phyloP scores from a whole-genome alignment of 2,329 filamentous ascomycete species.

The Penicillium sp. region DNA sequence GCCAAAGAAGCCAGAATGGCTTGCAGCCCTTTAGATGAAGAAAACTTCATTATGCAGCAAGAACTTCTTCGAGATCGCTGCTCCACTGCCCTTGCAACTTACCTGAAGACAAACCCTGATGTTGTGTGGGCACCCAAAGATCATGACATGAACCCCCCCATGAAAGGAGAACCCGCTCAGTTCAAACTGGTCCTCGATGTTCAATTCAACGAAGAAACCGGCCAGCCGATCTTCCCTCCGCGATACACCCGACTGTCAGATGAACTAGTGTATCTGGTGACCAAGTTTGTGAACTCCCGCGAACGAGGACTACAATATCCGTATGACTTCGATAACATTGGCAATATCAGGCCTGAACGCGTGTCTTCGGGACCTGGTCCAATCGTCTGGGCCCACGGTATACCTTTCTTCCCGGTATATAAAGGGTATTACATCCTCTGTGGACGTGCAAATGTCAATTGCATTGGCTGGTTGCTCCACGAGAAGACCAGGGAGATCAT shows the following conservation, averaged over 20 bases:
- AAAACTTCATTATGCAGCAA: not conserved
- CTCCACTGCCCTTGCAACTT: not conserved
- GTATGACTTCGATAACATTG: slow-evolving; percentile 15
- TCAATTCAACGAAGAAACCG: not conserved
- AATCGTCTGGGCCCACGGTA: slow-evolving; percentile 18
- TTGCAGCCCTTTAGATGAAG: not conserved
- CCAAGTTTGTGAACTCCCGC: slow-evolving; percentile 6
- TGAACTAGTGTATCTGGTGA: slow-evolving; percentile 18
- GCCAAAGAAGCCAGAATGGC: not conserved
- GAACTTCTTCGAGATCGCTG: not conserved
- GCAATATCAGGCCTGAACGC: slow-evolving; percentile 14
- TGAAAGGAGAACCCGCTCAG: not conserved
- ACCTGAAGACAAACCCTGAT: not conserved
- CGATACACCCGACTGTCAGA: slow-evolving; percentile 16
- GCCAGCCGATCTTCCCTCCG: slow-evolving; percentile 10
- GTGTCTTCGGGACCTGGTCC: slow-evolving; percentile 15
- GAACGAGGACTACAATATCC: slow-evolving; percentile 8
- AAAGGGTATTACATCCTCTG: slow-evolving; percentile 23
- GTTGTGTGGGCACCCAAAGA: not conserved
- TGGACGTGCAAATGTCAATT: slow-evolving; percentile 11
- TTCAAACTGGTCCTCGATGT: slow-evolving; percentile 5
- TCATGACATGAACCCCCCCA: not conserved
- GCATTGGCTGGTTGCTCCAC: slow-evolving; percentile 16
- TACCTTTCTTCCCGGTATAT: slow-evolving; percentile 21
- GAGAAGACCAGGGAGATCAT: not conserved